Base-by-base conservation (phyloP, 2,329 filamentous ascomycete species). In the Colletotrichum neosansevieriae region DNA sequence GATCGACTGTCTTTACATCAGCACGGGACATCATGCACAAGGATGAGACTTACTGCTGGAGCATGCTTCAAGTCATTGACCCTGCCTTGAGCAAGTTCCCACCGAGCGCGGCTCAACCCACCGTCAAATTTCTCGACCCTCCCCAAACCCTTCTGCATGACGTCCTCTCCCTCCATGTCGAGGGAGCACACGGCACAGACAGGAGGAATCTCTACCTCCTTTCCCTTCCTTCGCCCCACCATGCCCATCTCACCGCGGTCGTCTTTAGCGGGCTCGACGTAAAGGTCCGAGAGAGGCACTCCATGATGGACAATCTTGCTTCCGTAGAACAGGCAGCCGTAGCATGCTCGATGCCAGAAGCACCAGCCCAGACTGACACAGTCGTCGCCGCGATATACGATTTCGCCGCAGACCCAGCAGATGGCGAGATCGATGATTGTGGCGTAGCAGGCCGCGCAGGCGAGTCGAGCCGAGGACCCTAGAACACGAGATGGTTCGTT, bases 291-390 rank as follows among this genome's bases (percentile, higher is more conserved):
- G 1, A 84, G 68, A 2, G 70, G 72, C 19, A 80, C 72, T 2
- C 79, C 82, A 19, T 72, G 73, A 21, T 79, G 77, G 3, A 83
- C 74, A 12, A 76, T 71, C 67, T 76, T 79, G 63, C 75, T 81
- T 17, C 85, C 84, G 65, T 80, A 88, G 44, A 88, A 76, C 69
- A 89, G 73, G 73, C 86, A 89, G 15, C 86, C 85, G 74, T 87
- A 89, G 74, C 85, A 89, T 1, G 76, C 79, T 44, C 80, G 79
- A 72, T 89, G 86, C 87, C 86, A 89, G 73, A 89, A 89, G 72
- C 85, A 88, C 86, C 84, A 88, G 0, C 86, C 86, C n/a, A 88
- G 79, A 71, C 85, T 88, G 45, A 88, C 84, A 70, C 84, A 85
- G 66, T 88, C 86, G 24, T 86, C 82, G 0, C 80, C 84, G 29